Evolutionary conservation across 495 filamentous ascomycete species (phyloP).

Genomic region (Neurospora sublineolata): DNA sequence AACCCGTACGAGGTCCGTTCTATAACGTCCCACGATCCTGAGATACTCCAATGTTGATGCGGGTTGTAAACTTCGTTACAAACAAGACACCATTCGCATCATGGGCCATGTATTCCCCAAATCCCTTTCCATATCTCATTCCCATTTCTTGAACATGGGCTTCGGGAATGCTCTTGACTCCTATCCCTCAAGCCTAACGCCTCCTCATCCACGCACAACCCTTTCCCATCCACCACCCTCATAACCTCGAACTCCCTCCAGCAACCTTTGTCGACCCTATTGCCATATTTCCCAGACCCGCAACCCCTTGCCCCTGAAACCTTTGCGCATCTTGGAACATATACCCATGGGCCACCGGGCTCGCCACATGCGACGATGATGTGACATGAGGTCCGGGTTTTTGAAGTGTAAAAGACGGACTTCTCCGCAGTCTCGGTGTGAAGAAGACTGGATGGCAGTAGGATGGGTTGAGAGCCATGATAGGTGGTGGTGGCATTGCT

Average conservation of each 20-base stretch:
- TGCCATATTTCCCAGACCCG: neutral
- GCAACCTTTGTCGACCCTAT: neutral
- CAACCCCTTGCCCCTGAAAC: slow-evolving; percentile 4
- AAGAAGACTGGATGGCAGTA: slow-evolving; percentile 49
- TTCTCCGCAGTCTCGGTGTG: slow-evolving; percentile 36
- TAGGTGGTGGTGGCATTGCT: neutral
- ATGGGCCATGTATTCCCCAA: neutral
- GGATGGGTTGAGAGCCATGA: slow-evolving; percentile 23
- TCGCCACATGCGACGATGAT: slow-evolving; percentile 4
- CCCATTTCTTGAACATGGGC: neutral
- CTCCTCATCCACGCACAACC: neutral
- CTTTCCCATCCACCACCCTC: slow-evolving; percentile 5
- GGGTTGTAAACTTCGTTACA: neutral
- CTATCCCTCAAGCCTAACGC: neutral
- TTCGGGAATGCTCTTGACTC: too few species aligned
- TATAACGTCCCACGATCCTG: neutral
- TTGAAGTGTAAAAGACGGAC: slow-evolving; percentile 19
- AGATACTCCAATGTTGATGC: neutral
- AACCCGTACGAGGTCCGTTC: neutral
- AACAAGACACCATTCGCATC: neutral
- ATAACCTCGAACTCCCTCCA: slow-evolving; percentile 25
- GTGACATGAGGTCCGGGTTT: slow-evolving; percentile 6
- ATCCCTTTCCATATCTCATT: neutral
- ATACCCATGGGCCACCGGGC: slow-evolving; percentile 44
- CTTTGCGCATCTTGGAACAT: slow-evolving; percentile 31